Percentiles rank a stretch among this genome's conserved stretches.
Conservation (phyloP, 2,329 filamentous ascomycete genomes). For the Penicillium sumatraense region DNA sequence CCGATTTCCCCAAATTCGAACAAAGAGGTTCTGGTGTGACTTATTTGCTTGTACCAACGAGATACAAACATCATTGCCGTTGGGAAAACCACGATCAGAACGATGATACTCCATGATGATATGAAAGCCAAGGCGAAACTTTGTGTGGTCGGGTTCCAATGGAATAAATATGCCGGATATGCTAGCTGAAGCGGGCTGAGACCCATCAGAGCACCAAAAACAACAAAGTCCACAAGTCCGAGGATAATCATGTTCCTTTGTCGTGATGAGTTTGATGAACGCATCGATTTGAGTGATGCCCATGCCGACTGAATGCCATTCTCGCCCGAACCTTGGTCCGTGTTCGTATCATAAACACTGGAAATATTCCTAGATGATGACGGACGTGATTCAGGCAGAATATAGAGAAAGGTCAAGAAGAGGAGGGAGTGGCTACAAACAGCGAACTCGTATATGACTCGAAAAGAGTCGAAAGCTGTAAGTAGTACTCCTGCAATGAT, state of each 20-base stretch:
- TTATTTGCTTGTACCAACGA: background rate
- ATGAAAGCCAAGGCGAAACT: background rate
- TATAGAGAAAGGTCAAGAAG: background rate
- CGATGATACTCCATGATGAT: conserved; percentile 1
- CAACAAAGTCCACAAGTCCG: background rate
- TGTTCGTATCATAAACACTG: background rate
- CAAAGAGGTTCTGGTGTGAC: background rate
- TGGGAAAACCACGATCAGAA: background rate
- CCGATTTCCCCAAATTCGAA: background rate
- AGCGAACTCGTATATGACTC: background rate
- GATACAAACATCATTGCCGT: background rate
- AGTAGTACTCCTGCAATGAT: background rate
- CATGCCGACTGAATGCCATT: background rate
- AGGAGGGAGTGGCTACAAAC: background rate
- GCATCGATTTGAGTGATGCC: background rate
- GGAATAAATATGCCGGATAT: background rate
- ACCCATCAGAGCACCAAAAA: background rate
- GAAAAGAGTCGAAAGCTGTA: background rate
- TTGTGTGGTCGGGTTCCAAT: background rate
- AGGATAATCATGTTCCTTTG: conserved; percentile 1
- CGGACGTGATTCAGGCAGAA: conserved; percentile 1
- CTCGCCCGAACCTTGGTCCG: background rate
- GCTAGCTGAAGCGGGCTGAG: background rate
- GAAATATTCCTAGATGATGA: background rate
- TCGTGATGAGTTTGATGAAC: background rate